Conservation (phyloP, 2,329 filamentous ascomycete genomes). For the Fusarium floridanum region DNA sequence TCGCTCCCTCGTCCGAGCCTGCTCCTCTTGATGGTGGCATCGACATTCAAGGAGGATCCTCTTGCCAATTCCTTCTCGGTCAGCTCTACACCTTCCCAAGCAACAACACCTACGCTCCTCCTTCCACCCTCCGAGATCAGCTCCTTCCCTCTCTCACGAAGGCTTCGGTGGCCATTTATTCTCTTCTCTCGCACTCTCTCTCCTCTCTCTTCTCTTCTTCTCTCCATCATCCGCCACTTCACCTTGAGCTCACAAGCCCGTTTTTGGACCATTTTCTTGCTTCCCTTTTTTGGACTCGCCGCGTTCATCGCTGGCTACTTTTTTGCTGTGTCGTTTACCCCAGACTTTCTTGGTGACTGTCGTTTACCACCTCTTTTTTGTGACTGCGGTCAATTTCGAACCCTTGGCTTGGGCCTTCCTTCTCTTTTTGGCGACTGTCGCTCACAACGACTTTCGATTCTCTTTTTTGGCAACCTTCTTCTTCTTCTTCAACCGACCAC, state of each 20-base stretch:
- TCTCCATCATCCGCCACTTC: slow-evolving; percentile 34
- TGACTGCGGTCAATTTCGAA: not conserved
- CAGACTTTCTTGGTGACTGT: slow-evolving; percentile 45
- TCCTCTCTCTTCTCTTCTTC: not conserved
- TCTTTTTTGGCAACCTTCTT: not conserved
- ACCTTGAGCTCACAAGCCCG: slow-evolving; percentile 42
- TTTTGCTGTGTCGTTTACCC: slow-evolving; percentile 19
- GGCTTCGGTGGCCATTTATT: not conserved
- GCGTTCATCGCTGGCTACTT: slow-evolving; percentile 28
- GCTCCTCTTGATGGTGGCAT: not conserved
- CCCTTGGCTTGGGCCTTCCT: not conserved
- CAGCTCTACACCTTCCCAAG: not conserved
- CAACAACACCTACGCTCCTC: not conserved
- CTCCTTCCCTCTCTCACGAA: slow-evolving; percentile 8
- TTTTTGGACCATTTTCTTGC: slow-evolving; percentile 41
- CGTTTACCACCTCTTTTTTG: slow-evolving; percentile 41
- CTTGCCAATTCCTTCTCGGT: not conserved
- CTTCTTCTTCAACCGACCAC: not conserved
- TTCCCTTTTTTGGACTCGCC: slow-evolving; percentile 51
- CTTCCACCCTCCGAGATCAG: not conserved
- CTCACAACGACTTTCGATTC: not conserved
- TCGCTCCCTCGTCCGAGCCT: not conserved
- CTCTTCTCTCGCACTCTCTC: not conserved
- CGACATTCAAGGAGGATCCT: not conserved
- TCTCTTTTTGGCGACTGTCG: not conserved